Evolutionary conservation across 2,329 filamentous ascomycete genomes (phyloP).

Genomic region (Scedosporium minutisporum): DNA sequence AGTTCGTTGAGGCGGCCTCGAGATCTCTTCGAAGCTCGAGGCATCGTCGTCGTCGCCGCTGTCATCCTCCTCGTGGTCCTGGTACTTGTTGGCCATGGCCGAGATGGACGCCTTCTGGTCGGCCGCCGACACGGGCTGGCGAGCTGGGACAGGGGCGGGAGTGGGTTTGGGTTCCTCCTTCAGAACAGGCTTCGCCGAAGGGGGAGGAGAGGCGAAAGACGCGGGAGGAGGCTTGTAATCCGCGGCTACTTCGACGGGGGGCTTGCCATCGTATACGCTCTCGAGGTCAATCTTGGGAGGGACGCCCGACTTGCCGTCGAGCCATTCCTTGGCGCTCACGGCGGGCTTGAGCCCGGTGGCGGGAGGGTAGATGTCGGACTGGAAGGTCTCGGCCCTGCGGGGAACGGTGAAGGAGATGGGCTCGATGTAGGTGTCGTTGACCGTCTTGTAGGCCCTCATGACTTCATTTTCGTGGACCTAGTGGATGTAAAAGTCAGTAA

Average conservation of each 20-base stretch:
- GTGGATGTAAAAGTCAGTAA: background rate
- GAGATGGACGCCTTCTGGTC: slow-evolving; percentile 85
- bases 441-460: slow-evolving; percentile 92
- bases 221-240: slow-evolving; percentile 50
- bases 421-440: slow-evolving; percentile 89
- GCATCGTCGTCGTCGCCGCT: slow-evolving; percentile 57
- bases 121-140: slow-evolving; percentile 54
- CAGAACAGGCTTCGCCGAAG: slow-evolving; percentile 24
- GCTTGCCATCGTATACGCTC: slow-evolving; percentile 77
- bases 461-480: slow-evolving; percentile 91
- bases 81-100: slow-evolving; percentile 75
- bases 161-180: slow-evolving; percentile 13
- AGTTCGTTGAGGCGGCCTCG: slow-evolving; percentile 59
- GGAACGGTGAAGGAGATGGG: slow-evolving; percentile 97
- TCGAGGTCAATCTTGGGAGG: slow-evolving; percentile 92
- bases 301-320: slow-evolving; percentile 71
- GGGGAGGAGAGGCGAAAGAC: slow-evolving; percentile 17
- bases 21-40: slow-evolving; percentile 79
- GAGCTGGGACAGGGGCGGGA: slow-evolving; percentile 22
- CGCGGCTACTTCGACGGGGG: slow-evolving; percentile 63
- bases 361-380: slow-evolving; percentile 93
- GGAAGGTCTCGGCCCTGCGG: slow-evolving; percentile 85
- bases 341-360: slow-evolving; percentile 71
- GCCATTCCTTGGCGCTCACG: slow-evolving; percentile 73
- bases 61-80: slow-evolving; percentile 57